Base-by-base conservation (phyloP, 2,329 filamentous ascomycete genomes). In the Raffaelea albimanens region DNA sequence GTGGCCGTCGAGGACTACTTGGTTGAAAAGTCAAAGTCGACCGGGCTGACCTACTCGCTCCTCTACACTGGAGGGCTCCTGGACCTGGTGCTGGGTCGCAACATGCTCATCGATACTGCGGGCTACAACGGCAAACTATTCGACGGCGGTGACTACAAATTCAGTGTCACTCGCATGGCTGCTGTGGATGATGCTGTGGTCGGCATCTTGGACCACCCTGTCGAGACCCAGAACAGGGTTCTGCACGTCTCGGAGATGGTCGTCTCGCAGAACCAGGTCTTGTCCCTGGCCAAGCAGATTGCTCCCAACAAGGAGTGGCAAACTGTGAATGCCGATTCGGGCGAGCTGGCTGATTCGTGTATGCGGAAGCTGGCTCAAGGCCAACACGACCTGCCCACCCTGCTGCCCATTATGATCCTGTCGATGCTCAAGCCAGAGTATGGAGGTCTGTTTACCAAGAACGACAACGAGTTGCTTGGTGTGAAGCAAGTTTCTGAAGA, bases 391-490 rank as follows among this genome's bases (percentile, higher is more conserved):
- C 16, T 45, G 14, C 34, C 20, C 2, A 40, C 18, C 4, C 10
- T 42, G 25, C 14, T 19, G 10, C 10, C 11, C 4, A 4, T n/a
- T 5, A 9, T 42, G 4, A 4, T 29, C 8, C 40, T 7, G 4
- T 10, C n/a, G 21, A 31, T 42, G 8, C 8, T 42, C 21, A 23
- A 20, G 13, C 22, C 22, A 4, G 40, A 7, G 9, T 65, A 65
- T 41, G 63, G 63, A 4, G 45, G 55, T 3, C 60, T 58, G 20
- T 67, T 62, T 45, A 50, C 60, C 11, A 64, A 65, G 54, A 55
- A 59, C n/a, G 68, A 72, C 48, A 70, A 69, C 39, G 64, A 66
- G 52, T 54, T 75, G 10, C 48, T 76, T 1, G 72, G 71, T 0
- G 22, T 76, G 14, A 64, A 67, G 57, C 56, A 59, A 4, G 57